Evolutionary conservation across 2,329 filamentous ascomycete species (phyloP).

Genomic region (Curvularia lunata): DNA sequence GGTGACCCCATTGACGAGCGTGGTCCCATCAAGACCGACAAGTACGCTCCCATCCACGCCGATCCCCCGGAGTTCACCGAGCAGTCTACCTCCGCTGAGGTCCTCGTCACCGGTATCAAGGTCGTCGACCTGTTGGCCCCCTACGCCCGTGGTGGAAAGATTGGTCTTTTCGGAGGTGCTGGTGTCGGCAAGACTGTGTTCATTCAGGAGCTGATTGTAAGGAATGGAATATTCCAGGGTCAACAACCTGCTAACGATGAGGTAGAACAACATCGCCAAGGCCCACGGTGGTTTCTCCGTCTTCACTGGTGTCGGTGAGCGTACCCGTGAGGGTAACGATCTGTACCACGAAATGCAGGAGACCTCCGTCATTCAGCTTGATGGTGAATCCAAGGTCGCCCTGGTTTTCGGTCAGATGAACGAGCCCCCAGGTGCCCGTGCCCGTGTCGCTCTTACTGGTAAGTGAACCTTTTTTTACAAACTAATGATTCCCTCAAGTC

Average conservation of each 20-base stretch:
- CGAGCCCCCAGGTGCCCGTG: slow-evolving; percentile 99
- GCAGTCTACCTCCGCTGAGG: slow-evolving; percentile 94
- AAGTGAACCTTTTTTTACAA: background rate
- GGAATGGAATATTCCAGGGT: slow-evolving; percentile 29
- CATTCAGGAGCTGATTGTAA: slow-evolving; percentile 98
- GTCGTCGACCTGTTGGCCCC: slow-evolving; percentile 98
- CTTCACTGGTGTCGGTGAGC: slow-evolving; percentile 99
- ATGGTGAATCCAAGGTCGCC: slow-evolving; percentile 99
- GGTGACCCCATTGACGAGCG: slow-evolving; percentile 99
- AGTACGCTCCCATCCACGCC: slow-evolving; percentile 89
- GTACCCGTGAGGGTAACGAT: slow-evolving; percentile 99
- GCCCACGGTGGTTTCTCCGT: slow-evolving; percentile 99
- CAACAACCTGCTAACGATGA: slow-evolving; percentile 32
- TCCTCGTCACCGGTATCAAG: slow-evolving; percentile 99
- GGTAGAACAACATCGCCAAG: slow-evolving; percentile 99
- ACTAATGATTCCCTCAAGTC: background rate
- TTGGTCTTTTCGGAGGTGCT: slow-evolving; percentile 99
- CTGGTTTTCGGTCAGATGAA: slow-evolving; percentile 99
- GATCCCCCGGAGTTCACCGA: slow-evolving; percentile 92
- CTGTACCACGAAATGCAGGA: slow-evolving; percentile 99
- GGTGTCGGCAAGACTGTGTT: slow-evolving; percentile 99
- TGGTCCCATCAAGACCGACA: slow-evolving; percentile 93
- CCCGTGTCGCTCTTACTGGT: slow-evolving; percentile 97
- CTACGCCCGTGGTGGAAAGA: slow-evolving; percentile 99
- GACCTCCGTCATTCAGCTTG: slow-evolving; percentile 98